Percentiles rank a stretch among this genome's conserved stretches.
phyloP scores from a whole-genome alignment of 768 basidiomycete species.

The Tephrocybe sp. region DNA sequence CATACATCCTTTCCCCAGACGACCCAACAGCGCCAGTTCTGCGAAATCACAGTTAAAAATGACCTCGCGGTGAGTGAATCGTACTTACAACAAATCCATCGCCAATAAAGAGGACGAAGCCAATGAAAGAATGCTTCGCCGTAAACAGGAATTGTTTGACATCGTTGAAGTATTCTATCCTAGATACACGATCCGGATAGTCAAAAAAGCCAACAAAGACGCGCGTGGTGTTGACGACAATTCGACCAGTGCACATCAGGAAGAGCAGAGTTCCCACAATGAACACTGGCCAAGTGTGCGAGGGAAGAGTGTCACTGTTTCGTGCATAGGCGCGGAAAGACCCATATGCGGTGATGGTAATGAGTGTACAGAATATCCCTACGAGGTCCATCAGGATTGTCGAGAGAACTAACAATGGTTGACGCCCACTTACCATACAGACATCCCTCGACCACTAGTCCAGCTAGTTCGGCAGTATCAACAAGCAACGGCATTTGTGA shows the following conservation, averaged over 20 bases:
- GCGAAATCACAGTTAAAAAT: neutral
- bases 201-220: neutral
- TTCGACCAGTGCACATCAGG: neutral
- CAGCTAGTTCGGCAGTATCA: constrained; percentile 1
- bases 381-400: neutral
- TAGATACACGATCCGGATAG: neutral
- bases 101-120: neutral
- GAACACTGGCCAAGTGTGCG: neutral
- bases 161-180: neutral
- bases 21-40: constrained; percentile 5
- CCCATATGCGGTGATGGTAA: neutral
- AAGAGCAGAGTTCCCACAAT: neutral
- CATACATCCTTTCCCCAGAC: neutral
- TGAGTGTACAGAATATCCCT: neutral
- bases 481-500: neutral
- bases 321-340: neutral
- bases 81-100: constrained; percentile 1
- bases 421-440: neutral
- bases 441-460: neutral
- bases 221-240: neutral
- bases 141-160: neutral
- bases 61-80: neutral
- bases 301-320: neutral
- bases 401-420: neutral
- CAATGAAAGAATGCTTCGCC: neutral